Base-by-base conservation (phyloP, 1,284 basidiomycete species). In the Ustilago shanxiensis region DNA sequence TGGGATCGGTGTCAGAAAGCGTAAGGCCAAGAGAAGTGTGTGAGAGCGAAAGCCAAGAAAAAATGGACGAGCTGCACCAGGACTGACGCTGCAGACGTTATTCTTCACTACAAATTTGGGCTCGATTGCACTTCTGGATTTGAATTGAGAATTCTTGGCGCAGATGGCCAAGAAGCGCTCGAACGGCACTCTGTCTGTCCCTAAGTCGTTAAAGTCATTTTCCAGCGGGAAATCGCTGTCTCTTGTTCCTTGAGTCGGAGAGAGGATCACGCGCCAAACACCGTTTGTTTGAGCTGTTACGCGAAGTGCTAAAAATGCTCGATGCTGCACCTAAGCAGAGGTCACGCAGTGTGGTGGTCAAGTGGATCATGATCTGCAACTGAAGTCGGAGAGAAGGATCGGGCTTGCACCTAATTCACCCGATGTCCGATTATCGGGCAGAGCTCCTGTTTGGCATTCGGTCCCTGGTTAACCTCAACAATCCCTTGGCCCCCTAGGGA, bases 91-190 rank as follows among this genome's bases (percentile, higher is more conserved):
- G 47, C 28, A 26, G 47, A 14, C 47, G 28, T 52, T 31, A 31
- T 52, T 29, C 10, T 29, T 8, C 1, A 52, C 7, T 52, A 52
- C 28, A 52, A 33, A 35, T 31, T 44, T 22, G 41, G n/a, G 18
- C 41, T 20, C 41, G 20, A 44, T 16, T 33, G 28, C 29, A 33
- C n/a, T 28, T 52, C 50, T 52, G 29, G n/a, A 52, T 20, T 52
- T 52, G 16, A 49, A 49, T 49, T 16, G 47, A 16, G 22, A 49
- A 13, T 49, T 49, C 47, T 49, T 49, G 47, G 47, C 47, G 20
- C 47, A 11, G 8, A 18, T 11, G 26, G 47, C 47, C 47, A 49
- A 28, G 47, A 28, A 49, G 16, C 5, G 47, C 47, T 28, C n/a
- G 14, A 11, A 26, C 3, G 47, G 50, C 50, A 52, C 50, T 52